phyloP scores from a whole-genome alignment of 1,139 yeast genomes.

The Blastobotrys petasosporus region DNA sequence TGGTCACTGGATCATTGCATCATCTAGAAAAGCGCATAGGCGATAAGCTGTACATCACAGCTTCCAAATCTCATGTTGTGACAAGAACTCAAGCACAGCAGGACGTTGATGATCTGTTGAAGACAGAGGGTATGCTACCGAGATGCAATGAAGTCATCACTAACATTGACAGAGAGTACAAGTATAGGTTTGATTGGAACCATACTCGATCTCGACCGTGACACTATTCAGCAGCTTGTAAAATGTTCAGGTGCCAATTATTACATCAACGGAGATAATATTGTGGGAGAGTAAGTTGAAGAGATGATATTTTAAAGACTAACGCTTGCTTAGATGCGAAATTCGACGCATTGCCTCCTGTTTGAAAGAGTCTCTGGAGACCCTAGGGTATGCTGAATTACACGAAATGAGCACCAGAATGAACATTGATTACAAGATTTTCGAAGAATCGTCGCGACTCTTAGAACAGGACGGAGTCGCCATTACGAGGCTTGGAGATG shows the following conservation, averaged over 20 bases:
- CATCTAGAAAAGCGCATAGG: constrained; percentile 13
- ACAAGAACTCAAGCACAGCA: constrained; percentile 17
- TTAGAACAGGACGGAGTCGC: background rate
- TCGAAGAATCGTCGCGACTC: background rate
- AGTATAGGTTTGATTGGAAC: constrained; percentile 18
- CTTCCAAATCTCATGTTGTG: constrained; percentile 16
- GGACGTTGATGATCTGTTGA: constrained; percentile 16
- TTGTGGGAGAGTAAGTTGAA: background rate
- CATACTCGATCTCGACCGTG: constrained; percentile 16
- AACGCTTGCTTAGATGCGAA: constrained; percentile 8
- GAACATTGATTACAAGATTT: constrained; percentile 6
- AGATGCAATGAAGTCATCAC: background rate
- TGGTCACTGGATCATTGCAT: constrained; percentile 15
- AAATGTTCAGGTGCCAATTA: background rate
- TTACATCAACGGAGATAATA: constrained; percentile 12
- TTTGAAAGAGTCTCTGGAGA: constrained; percentile 3
- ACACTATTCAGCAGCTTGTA: constrained; percentile 9
- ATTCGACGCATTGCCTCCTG: constrained; percentile 1
- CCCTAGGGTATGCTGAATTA: constrained; percentile 1
- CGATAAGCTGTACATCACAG: constrained; percentile 19
- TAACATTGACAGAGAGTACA: constrained; percentile 15
- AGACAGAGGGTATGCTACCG: constrained; percentile 8
- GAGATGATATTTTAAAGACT: too few relatives aligned
- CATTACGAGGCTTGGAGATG: background rate
- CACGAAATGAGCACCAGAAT: constrained; percentile 3